Base-by-base conservation (phyloP, 2,329 filamentous ascomycete genomes). In the Dactylonectria macrodidyma region DNA sequence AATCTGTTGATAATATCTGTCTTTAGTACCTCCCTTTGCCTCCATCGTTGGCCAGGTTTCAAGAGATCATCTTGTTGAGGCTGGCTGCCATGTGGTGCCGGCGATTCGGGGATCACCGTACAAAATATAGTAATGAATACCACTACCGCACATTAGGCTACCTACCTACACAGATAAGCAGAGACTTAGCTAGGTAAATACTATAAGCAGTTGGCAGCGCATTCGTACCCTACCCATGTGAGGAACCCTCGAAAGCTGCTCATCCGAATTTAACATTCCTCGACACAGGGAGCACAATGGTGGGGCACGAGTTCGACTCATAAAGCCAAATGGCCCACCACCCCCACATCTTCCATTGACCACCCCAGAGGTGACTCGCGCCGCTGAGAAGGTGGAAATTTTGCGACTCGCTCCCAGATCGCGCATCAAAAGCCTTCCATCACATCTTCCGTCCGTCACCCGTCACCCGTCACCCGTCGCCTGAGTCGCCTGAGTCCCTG, bases 231-330 rank as follows among this genome's bases (percentile, higher is more conserved):
- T 41, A 41, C 52, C 52, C 44, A 38, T 62, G 59, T 64, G 66
- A 62, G 68, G 36, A 14, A 38, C 10, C 36, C 12, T 38, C 36
- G 10, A 16, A 16, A 16, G 38, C 12, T 41, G 16, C 38, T 16
- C 38, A 41, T 41, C 38, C 41, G 41, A 16, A 14, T n/a, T 44
- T 44, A n/a, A 44, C 41, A 8, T n/a, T 44, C 4, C 26, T 30
- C 26, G 26, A 30, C 26, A 30, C 61, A 63, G 69, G 69, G 63
- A 68, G 68, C 68, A 75, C 67, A 33, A 62, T 74, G 75, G 75
- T 76, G 75, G 75, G 75, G 75, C 65, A 77, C 75, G 75, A 76
- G 38, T 44, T 14, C 16, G 16, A 44, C 41, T 44, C 38, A 38
- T 41, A 44, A 16, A 44, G 51, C 38, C 33, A 36, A 50, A 22